Evolutionary conservation across 2,329 filamentous ascomycete genomes (phyloP), one percentile per base, ranked within the genome.

Genomic region (Fusarium napiforme): DNA sequence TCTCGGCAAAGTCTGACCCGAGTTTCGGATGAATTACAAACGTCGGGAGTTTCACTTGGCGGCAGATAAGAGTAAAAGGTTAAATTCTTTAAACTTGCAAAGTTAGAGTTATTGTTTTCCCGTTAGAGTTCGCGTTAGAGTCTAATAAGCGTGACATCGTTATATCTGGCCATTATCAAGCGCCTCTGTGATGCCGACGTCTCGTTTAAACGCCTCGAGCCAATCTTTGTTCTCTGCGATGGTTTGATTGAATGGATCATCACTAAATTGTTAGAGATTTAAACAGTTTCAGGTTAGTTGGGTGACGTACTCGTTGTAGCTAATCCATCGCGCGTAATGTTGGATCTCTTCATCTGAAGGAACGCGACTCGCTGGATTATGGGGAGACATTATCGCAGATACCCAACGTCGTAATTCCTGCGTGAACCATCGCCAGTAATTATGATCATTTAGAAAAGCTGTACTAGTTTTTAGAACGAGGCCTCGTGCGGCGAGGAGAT

Each of bases 211-310:
- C 14, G 69, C 71, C n/a, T 68, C 60, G 3, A 78, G 23, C 76
- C 76, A 78, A 40, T 75, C 73, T 15, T 68, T 67, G 10, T 78
- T 78, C 30, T 78, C 76, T 5, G 76, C 76, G 8, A 75, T 63
- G 2, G 76, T 78, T 23, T 77, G 75, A 21, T 78, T 78, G 14
- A 77, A 77, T 10, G 76, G 76, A 16, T 78, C 76, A n/a, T 78
- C 76, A 45, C 76, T 78, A 21, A 34, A 14, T 11, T 8, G 37
- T 75, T 40, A 76, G 73, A 10, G 11, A 18, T 9, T 1, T 16
- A 3, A 4, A 4, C 32, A 16, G 14, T 15, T 34, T 15, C 32
- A 34, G 14, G 32, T 15, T 34, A 7, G 12, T 15, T 34, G 32
- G 15, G 32, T 34, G 32, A 34, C 34, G 50, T 68, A 78, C 77